Evolutionary conservation across 352 stramenopile genomes (phyloP).

Genomic region (Phytophthora rubi): DNA sequence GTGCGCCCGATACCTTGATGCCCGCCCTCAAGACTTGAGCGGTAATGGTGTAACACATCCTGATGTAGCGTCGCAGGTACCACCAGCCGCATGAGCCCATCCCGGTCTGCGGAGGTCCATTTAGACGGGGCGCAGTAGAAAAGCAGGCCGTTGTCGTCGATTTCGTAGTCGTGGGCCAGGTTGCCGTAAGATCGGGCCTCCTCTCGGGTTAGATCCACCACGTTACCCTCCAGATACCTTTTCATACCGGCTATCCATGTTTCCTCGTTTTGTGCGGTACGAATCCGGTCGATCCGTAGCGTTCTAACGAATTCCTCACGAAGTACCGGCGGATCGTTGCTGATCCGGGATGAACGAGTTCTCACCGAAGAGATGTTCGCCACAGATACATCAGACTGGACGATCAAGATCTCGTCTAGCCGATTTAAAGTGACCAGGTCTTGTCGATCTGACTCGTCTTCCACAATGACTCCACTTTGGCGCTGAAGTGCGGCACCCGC

Average conservation of each 20-base stretch:
- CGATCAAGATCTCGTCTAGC: neutral
- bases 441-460: neutral
- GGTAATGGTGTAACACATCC: slow-evolving; percentile 20
- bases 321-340: neutral
- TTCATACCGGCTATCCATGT: slow-evolving; percentile 2
- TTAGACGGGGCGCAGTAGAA: neutral
- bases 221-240: neutral
- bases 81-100: neutral
- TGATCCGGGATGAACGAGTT: neutral
- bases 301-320: neutral
- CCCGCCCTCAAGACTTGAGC: neutral
- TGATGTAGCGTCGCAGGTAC: slow-evolving; percentile 8
- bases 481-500: slow-evolving; percentile 1
- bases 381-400: neutral
- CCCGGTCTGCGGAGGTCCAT: neutral
- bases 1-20: slow-evolving; percentile 12
- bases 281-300: neutral
- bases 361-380: neutral
- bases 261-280: slow-evolving; percentile 9
- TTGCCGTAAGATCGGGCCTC: neutral
- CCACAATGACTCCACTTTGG: neutral
- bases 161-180: neutral
- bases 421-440: slow-evolving; percentile 9
- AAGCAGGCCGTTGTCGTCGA: neutral
- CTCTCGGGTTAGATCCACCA: neutral